phyloP scores from a whole-genome alignment of 2,329 filamentous ascomycete genomes.

The Stemphylium beticola region DNA sequence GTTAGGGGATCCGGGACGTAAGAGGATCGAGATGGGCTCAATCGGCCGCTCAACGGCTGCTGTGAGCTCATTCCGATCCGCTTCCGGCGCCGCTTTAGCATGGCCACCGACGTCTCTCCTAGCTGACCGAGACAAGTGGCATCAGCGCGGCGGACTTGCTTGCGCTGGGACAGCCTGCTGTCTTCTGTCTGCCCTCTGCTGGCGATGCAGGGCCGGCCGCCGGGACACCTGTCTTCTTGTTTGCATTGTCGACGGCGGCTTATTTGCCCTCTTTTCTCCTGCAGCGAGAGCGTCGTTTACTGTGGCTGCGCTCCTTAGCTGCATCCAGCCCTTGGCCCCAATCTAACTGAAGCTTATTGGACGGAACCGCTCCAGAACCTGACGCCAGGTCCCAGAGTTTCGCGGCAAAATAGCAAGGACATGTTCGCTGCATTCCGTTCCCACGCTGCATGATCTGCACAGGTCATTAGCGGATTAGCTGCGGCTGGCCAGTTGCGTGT shows the following conservation, averaged over 20 bases:
- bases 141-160: conserved; percentile 1
- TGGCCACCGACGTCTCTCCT: conserved; percentile 15
- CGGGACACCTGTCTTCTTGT: conserved; percentile 12
- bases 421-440: conserved; percentile 41
- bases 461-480: conserved; percentile 38
- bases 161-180: background rate
- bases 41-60: conserved; percentile 38
- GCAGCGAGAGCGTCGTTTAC: conserved; percentile 27
- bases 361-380: conserved; percentile 33
- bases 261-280: conserved; percentile 56
- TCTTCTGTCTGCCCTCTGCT: conserved; percentile 3
- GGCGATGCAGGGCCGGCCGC: conserved; percentile 25
- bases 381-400: conserved; percentile 39
- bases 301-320: conserved; percentile 39
- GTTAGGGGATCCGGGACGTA: conserved; percentile 35
- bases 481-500: conserved; percentile 36
- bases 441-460: conserved; percentile 47
- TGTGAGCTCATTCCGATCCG: conserved; percentile 36
- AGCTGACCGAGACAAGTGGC: conserved; percentile 12
- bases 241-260: conserved; percentile 17
- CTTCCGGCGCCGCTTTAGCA: conserved; percentile 34
- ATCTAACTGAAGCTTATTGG: conserved; percentile 46
- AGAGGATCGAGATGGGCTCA: conserved; percentile 30
- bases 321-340: conserved; percentile 43
- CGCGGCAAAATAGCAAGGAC: conserved; percentile 44